phyloP scores from a whole-genome alignment of 2,329 filamentous ascomycete genomes.

The Pseudocercospora fuligena region DNA sequence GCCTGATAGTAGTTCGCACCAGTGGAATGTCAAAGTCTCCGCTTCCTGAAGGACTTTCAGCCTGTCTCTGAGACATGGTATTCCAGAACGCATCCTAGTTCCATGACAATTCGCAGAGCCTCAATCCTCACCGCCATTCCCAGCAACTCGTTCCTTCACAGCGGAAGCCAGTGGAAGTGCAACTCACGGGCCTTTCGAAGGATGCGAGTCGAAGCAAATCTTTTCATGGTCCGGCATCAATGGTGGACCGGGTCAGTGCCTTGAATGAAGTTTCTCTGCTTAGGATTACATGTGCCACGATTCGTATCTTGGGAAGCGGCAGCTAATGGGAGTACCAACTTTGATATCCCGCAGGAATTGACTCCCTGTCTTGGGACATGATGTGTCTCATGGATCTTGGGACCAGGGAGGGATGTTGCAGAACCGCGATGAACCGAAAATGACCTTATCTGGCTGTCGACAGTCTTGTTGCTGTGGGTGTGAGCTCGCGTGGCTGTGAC shows the following conservation, averaged over 20 bases:
- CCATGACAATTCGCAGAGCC: not conserved
- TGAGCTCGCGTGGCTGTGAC: not conserved
- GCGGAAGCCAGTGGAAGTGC: conserved; percentile 2
- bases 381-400: not conserved
- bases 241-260: not conserved
- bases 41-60: not conserved
- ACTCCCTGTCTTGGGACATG: not conserved
- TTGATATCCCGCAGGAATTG: conserved; percentile 7
- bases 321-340: conserved; percentile 8
- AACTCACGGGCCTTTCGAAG: conserved; percentile 1
- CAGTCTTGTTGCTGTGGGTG: not conserved
- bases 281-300: not conserved
- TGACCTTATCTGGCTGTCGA: not conserved
- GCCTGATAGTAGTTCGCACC: not conserved
- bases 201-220: not conserved
- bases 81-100: not conserved
- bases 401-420: not conserved
- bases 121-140: not conserved
- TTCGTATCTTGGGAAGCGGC: not conserved
- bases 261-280: not conserved
- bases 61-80: not conserved
- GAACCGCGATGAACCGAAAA: not conserved
- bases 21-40: conserved; percentile 4
- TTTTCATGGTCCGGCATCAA: not conserved
- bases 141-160: not conserved